Percentiles rank a stretch among this genome's conserved stretches.
These are phyloP conservation scores for Sarocladiaceae sp. DNA, from an alignment of 2,329 filamentous ascomycete genomes.

Conservation along the genomic window DNA sequence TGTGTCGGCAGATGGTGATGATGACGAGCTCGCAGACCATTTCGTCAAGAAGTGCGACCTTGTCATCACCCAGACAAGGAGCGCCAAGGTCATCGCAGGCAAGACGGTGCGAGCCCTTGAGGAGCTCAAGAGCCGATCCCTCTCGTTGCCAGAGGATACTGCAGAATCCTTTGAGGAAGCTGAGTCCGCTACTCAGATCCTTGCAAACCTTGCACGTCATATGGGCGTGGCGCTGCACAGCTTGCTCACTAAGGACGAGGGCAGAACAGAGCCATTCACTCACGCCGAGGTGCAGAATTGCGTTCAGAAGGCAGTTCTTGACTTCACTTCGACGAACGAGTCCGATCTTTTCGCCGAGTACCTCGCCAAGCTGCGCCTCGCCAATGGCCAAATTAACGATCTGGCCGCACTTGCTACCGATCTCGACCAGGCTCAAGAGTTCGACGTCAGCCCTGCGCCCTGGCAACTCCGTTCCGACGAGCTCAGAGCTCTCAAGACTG, in stretches of 20 bases:
- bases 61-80: slow-evolving; percentile 71
- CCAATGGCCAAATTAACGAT: slow-evolving; percentile 63
- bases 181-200: slow-evolving; percentile 58
- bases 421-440: slow-evolving; percentile 70
- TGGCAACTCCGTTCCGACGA: slow-evolving; percentile 82
- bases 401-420: slow-evolving; percentile 67
- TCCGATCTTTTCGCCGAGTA: slow-evolving; percentile 69
- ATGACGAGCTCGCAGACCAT: slow-evolving; percentile 60
- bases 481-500: slow-evolving; percentile 75
- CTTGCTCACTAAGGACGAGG: slow-evolving; percentile 65
- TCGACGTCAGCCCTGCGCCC: slow-evolving; percentile 70
- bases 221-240: slow-evolving; percentile 63
- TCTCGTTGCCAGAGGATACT: slow-evolving; percentile 68
- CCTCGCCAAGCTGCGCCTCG: slow-evolving; percentile 58
- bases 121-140: slow-evolving; percentile 70
- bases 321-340: slow-evolving; percentile 52
- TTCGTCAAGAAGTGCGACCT: slow-evolving; percentile 68
- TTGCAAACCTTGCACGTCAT: slow-evolving; percentile 62
- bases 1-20: slow-evolving; percentile 39
- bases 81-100: slow-evolving; percentile 75
- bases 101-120: slow-evolving; percentile 75
- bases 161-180: slow-evolving; percentile 66
- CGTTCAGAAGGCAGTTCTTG: slow-evolving; percentile 50
- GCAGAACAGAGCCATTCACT: slow-evolving; percentile 61
- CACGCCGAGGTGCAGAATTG: slow-evolving; percentile 61